Conservation (phyloP, 2,329 filamentous ascomycete species). For the Nothomitra cinnamomea region DNA sequence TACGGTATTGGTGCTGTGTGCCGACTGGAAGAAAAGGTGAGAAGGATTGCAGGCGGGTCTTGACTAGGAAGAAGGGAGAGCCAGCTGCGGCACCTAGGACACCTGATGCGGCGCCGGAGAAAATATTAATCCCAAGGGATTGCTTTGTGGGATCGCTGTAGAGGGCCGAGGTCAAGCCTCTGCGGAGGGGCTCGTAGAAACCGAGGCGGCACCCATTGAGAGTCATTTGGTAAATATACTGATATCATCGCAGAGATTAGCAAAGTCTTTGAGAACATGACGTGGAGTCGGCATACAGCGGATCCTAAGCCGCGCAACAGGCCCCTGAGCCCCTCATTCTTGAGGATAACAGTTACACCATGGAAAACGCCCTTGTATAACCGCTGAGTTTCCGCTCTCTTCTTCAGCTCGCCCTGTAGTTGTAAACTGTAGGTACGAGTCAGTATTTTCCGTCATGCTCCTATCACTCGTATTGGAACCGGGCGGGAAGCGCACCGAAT, state of each 20-base stretch:
- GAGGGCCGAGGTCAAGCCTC: constrained; percentile 48
- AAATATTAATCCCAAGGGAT: constrained; percentile 80
- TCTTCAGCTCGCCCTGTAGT: constrained; percentile 85
- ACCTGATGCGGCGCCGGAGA: constrained; percentile 76
- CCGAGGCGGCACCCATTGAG: constrained; percentile 92
- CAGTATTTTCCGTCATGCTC: neutral
- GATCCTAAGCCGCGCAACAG: constrained; percentile 80
- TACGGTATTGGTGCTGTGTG: constrained; percentile 87
- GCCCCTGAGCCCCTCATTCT: constrained; percentile 74
- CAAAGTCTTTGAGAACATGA: neutral
- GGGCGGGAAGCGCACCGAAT: constrained; percentile 49
- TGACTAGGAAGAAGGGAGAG: constrained; percentile 94
- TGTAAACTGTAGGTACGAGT: constrained; percentile 50
- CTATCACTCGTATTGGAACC: neutral
- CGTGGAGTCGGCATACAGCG: constrained; percentile 34
- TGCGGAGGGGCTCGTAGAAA: constrained; percentile 91
- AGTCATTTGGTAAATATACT: constrained; percentile 90
- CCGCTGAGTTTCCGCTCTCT: constrained; percentile 67
- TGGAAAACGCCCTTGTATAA: constrained; percentile 86
- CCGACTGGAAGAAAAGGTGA: constrained; percentile 86
- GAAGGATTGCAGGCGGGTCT: constrained; percentile 87
- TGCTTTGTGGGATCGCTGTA: constrained; percentile 61
- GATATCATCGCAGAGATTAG: neutral
- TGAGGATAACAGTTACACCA: constrained; percentile 74
- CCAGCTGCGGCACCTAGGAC: constrained; percentile 84